Evolutionary conservation across 306 rosid genomes (phyloP).

Genomic region (Oemleria cerasiformis): DNA sequence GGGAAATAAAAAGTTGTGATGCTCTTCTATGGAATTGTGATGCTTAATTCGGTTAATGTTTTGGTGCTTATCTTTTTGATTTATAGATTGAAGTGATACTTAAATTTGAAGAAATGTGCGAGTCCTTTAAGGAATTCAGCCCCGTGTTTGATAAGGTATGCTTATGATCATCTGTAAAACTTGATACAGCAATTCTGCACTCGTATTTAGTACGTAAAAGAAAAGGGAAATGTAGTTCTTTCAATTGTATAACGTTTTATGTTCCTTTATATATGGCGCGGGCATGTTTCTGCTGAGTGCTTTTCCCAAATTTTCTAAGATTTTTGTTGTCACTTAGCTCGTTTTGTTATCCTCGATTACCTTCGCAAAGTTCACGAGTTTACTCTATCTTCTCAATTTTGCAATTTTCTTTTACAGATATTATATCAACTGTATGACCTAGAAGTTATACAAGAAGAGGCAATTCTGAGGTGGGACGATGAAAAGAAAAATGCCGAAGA

Average conservation of each 20-base stretch:
- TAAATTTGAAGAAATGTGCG: conserved; percentile 91
- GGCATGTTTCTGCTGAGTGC: background rate
- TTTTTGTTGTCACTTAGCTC: background rate
- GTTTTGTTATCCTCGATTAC: background rate
- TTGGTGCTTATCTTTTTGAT: background rate
- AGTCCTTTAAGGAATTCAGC: conserved; percentile 76
- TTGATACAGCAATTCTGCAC: background rate
- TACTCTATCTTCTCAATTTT: conserved; percentile 5
- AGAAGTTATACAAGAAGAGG: conserved; percentile 80
- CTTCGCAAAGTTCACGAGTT: background rate
- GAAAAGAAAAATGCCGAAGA: conserved; percentile 86
- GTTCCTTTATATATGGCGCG: background rate
- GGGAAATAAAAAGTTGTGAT: background rate
- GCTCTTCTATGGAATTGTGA: background rate
- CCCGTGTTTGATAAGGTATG: conserved; percentile 70
- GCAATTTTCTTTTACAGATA: conserved; percentile 42
- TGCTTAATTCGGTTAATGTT: conserved; percentile 2
- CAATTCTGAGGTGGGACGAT: conserved; percentile 85
- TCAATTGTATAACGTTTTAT: background rate
- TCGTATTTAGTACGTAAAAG: background rate
- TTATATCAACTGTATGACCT: conserved; percentile 59
- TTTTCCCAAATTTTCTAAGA: background rate
- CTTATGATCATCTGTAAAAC: background rate
- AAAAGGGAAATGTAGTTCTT: background rate
- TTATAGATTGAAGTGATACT: conserved; percentile 89